Conservation (phyloP, 139 green algal genomes). For the Nannochloris sp. region DNA sequence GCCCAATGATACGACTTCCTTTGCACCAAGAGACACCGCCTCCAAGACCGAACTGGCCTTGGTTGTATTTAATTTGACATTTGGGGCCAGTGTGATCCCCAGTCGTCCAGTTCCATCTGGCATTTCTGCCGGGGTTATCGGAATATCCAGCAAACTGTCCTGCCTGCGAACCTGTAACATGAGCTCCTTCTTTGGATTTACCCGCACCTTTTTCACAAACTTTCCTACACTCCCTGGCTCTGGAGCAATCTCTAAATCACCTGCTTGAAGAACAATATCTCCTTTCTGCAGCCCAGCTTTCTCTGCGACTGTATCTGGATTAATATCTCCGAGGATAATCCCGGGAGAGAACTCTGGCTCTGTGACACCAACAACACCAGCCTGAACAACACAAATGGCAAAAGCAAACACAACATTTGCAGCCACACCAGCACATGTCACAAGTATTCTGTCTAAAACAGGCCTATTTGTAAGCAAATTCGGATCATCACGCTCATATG, state of each 20-base stretch:
- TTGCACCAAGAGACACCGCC: constrained; percentile 3
- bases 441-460: constrained; percentile 57
- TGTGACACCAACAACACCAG: constrained; percentile 57
- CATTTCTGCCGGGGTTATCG: constrained; percentile 21
- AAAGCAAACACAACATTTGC: constrained; percentile 90
- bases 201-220: constrained; percentile 60
- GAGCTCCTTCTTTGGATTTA: constrained; percentile 26
- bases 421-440: constrained; percentile 87
- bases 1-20: constrained; percentile 8
- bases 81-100: constrained; percentile 73
- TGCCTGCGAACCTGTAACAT: constrained; percentile 18
- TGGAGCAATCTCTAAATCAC: constrained; percentile 32
- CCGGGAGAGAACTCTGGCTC: constrained; percentile 60
- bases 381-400: constrained; percentile 72
- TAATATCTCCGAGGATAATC: constrained; percentile 58
- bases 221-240: constrained; percentile 20
- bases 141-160: constrained; percentile 22
- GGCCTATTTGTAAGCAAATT: constrained; percentile 90
- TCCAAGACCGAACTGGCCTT: background rate
- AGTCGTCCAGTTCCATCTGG: constrained; percentile 69
- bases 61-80: constrained; percentile 27
- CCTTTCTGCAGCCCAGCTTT: constrained; percentile 53
- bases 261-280: constrained; percentile 69
- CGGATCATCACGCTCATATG: constrained; percentile 65
- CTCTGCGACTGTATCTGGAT: constrained; percentile 36